These are phyloP conservation scores for Spinellus fusiger DNA, from an alignment of 192 early-diverging fungal genomes.

Conservation along the genomic window DNA sequence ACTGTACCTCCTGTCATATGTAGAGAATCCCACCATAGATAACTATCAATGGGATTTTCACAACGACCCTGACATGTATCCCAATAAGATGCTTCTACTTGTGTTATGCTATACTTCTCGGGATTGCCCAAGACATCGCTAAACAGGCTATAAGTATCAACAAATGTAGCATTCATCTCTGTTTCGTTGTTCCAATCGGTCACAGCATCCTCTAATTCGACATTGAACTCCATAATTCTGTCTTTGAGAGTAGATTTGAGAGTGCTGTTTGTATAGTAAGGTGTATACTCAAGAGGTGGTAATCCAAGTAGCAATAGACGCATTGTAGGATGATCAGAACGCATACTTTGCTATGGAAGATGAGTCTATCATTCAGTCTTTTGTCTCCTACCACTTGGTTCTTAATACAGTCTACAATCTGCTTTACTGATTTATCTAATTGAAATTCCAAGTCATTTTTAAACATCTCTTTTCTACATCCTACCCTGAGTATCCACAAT, in stretches of 20 bases:
- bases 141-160: slow-evolving; percentile 17
- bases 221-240: slow-evolving; percentile 4
- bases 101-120: slow-evolving; percentile 4
- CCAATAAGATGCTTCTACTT: slow-evolving; percentile 32
- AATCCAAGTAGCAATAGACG: slow-evolving; percentile 21
- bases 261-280: slow-evolving; percentile 6
- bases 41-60: slow-evolving; percentile 18
- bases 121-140: slow-evolving; percentile 21
- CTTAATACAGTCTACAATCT: slow-evolving; percentile 9
- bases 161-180: neutral
- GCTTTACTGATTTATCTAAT: neutral
- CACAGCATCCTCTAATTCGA: slow-evolving; percentile 19
- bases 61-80: slow-evolving; percentile 27
- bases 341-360: too few species aligned
- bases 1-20: slow-evolving; percentile 31
- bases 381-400: slow-evolving; percentile 21
- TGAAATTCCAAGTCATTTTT: neutral
- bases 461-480: neutral
- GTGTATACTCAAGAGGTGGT: slow-evolving; percentile 28
- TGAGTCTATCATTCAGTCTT: too few species aligned
- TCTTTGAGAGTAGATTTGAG: neutral
- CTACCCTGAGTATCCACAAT: slow-evolving; percentile 13
- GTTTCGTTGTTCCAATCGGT: slow-evolving; percentile 9
- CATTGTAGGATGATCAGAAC: neutral
- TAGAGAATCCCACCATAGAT: slow-evolving; percentile 32